A percentile compares a stretch with the other conserved stretches of the same genome.
Conservation (phyloP, 495 filamentous ascomycete genomes). For the Aspergillus wentii region DNA sequence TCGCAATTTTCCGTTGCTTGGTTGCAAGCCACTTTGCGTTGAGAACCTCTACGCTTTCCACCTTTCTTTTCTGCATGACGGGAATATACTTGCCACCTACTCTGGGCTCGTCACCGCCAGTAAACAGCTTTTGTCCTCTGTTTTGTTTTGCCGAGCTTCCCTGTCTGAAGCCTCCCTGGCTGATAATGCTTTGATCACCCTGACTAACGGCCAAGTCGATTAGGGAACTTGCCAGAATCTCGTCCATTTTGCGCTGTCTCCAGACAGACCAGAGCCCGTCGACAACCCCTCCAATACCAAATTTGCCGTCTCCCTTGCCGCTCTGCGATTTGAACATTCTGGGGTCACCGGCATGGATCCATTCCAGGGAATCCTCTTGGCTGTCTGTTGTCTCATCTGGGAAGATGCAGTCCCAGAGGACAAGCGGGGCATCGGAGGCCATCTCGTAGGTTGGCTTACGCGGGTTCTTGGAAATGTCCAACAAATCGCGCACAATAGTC, state of each 20-base stretch:
- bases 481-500: slow-evolving; percentile 61
- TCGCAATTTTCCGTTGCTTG: slow-evolving; percentile 52
- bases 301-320: slow-evolving; percentile 45
- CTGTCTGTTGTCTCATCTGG: slow-evolving; percentile 49
- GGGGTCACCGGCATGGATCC: slow-evolving; percentile 68
- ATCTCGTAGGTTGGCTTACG: slow-evolving; percentile 79
- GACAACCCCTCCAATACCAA: slow-evolving; percentile 61
- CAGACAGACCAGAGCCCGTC: slow-evolving; percentile 75
- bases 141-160: slow-evolving; percentile 16
- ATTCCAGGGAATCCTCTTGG: slow-evolving; percentile 62
- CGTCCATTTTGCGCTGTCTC: slow-evolving; percentile 83
- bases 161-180: slow-evolving; percentile 20
- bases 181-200: slow-evolving; percentile 29
- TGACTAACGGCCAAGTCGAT: slow-evolving; percentile 56
- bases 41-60: slow-evolving; percentile 61
- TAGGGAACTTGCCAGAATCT: slow-evolving; percentile 67
- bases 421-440: slow-evolving; percentile 81
- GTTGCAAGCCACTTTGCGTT: slow-evolving; percentile 73
- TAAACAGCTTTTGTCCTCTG: slow-evolving; percentile 58
- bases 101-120: slow-evolving; percentile 59
- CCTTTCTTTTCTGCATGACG: slow-evolving; percentile 58
- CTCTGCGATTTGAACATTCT: slow-evolving; percentile 26
- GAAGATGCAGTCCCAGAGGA: slow-evolving; percentile 94
- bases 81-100: slow-evolving; percentile 65
- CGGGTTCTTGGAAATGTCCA: slow-evolving; percentile 66